phyloP scores from a whole-genome alignment of 306 rosid species.

The Psophocarpus tetragonolobus region DNA sequence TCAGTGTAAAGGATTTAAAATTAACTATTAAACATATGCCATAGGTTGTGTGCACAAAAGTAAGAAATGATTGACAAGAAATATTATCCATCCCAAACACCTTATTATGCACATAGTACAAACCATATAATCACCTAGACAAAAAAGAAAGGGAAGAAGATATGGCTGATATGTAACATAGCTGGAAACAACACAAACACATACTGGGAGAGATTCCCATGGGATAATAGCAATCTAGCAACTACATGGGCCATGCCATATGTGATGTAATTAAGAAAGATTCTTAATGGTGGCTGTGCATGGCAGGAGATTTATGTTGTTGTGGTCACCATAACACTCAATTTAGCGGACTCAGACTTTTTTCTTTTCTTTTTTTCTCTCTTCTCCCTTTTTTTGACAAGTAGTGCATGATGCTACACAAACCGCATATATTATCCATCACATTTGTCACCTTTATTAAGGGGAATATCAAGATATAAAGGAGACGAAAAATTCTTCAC shows the following conservation, averaged over 20 bases:
- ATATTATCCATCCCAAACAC: not conserved
- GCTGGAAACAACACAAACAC: not conserved
- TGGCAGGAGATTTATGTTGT: conserved; percentile 24
- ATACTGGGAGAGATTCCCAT: not conserved
- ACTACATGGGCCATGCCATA: not conserved
- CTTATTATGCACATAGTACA: too few species aligned
- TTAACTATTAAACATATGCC: too few species aligned
- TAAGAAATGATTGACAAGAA: too few species aligned
- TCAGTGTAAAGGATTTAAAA: too few species aligned
- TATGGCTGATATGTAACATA: not conserved
- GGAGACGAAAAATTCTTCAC: not conserved
- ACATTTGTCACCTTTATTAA: not conserved
- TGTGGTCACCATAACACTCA: not conserved
- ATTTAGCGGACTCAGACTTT: not conserved
- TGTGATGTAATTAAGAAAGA: conserved; percentile 4
- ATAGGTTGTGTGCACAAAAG: too few species aligned
- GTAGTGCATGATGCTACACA: not conserved
- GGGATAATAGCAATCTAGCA: not conserved
- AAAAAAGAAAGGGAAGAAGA: not conserved
- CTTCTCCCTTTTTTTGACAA: not conserved
- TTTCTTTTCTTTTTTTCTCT: not conserved
- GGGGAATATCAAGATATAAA: not conserved
- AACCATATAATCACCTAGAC: not conserved
- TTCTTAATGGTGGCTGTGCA: not conserved
- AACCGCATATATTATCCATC: not conserved